These are phyloP conservation scores for Penicillium cinerascens DNA, from an alignment of 495 filamentous ascomycete species.

Conservation along the genomic window DNA sequence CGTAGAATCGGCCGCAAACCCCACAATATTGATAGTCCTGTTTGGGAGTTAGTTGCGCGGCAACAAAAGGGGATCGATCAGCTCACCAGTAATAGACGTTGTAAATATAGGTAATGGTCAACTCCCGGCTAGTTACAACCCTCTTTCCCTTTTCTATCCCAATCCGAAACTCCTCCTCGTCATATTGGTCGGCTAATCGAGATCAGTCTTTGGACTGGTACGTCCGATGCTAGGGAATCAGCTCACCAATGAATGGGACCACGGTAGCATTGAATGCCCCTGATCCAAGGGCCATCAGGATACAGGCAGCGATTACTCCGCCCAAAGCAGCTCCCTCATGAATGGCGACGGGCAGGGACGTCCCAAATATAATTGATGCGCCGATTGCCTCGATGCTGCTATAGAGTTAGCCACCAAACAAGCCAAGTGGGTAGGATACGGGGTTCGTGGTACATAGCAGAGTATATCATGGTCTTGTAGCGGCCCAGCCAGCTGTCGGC, in stretches of 20 bases:
- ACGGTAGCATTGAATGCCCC: slow-evolving; percentile 6
- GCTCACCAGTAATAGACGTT: slow-evolving; percentile 60
- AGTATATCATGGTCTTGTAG: slow-evolving; percentile 8
- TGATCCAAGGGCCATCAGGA: slow-evolving; percentile 19
- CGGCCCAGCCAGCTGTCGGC: slow-evolving; percentile 11
- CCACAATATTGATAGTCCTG: slow-evolving; percentile 40
- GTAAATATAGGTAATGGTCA: slow-evolving; percentile 61
- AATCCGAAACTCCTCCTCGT: slow-evolving; percentile 42
- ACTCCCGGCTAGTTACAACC: slow-evolving; percentile 57
- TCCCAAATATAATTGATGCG: slow-evolving; percentile 23
- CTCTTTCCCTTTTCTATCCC: slow-evolving; percentile 45
- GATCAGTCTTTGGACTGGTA: not conserved
- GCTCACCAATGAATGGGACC: slow-evolving; percentile 10
- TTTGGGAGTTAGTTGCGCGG: too few relatives aligned
- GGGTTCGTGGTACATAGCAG: slow-evolving; percentile 3
- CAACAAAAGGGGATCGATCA: too few relatives aligned
- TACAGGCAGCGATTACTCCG: slow-evolving; percentile 21
- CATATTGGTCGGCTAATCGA: slow-evolving; percentile 55
- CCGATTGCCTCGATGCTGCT: slow-evolving; percentile 21
- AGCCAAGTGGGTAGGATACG: too few relatives aligned
- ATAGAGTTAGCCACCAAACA: not conserved
- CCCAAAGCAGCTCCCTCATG: slow-evolving; percentile 22
- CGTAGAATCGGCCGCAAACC: slow-evolving; percentile 41
- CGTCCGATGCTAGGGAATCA: not conserved
- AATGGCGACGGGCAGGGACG: slow-evolving; percentile 26